Evolutionary conservation across 805 yeast species (phyloP), one percentile per base, ranked within the genome.

Genomic region (Saturnispora silvae): DNA sequence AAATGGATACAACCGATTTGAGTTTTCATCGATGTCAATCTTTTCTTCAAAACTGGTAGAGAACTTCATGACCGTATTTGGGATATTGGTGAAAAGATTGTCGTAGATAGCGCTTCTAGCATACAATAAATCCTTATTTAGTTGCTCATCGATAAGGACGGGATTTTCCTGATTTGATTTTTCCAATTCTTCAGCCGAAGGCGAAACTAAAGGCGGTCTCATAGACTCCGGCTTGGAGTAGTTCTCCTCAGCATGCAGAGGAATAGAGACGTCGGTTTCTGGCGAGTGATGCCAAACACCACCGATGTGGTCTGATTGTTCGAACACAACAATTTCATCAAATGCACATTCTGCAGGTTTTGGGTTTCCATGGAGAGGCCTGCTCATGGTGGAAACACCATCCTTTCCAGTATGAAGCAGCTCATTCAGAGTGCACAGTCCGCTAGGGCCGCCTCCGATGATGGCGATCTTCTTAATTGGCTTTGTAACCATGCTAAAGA

Each of bases 1-100:
- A 34, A 45, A 45, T 19, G 50, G 49, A 9, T 38, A 16, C 35
- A 40, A 41, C 36, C 53, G 44, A 8, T 33, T 37, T 3, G 41
- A 35, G 13, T 33, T 33, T 19, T 31, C 18, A 5, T 42, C 44
- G 13, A 33, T 17, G 15, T 16, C 15, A 17, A 24, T 25, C 6
- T 26, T 16, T n/a, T 23, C 25, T 33, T 49, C 59, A 38, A 56
- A 46, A 4, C 51, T 52, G 32, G 65, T 59, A 3, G 68, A 61
- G 41, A 56, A 65, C 28, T 64, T 45, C 45, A 64, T 63, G 38
- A 59, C 54, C 22, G 59, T 44, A 15, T 58, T 41, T 1, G 70
- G 65, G 28, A 65, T 54, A 43, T 65, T 65, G 22, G 71, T 64
- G 50, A 56, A 65, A n/a, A 65, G 49, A 28, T 53, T 49, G 2